A percentile compares a stretch with the other conserved stretches of the same genome.
phyloP scores from a whole-genome alignment of 805 yeast species.

The Lachancea kluyveri region DNA sequence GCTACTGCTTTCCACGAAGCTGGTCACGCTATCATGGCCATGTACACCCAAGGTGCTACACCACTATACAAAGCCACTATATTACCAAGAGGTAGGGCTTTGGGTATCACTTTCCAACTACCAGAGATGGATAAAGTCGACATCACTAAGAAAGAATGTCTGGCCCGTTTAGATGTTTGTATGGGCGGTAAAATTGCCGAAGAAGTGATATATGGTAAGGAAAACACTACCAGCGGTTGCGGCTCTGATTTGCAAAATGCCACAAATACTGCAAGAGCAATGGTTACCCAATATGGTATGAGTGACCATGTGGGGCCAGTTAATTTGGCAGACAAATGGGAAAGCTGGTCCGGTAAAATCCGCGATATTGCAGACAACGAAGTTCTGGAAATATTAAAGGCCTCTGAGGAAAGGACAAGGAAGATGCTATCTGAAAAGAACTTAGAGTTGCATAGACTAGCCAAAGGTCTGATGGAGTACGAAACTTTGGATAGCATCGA shows the following conservation, averaged over 20 bases:
- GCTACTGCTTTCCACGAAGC: conserved; percentile 99
- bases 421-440: conserved; percentile 52
- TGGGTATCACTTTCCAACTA: conserved; percentile 94
- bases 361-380: conserved; percentile 91
- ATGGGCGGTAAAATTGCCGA: conserved; percentile 99
- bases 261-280: conserved; percentile 87
- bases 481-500: conserved; percentile 91
- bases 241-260: conserved; percentile 87
- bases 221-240: conserved; percentile 93
- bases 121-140: conserved; percentile 98
- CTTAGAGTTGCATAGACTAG: conserved; percentile 75
- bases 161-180: conserved; percentile 90
- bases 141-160: conserved; percentile 81
- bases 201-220: conserved; percentile 84
- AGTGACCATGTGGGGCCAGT: conserved; percentile 91
- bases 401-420: conserved; percentile 77
- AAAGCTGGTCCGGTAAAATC: conserved; percentile 84
- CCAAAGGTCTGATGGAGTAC: conserved; percentile 89
- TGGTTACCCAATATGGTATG: conserved; percentile 98
- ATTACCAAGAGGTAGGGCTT: conserved; percentile 92
- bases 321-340: conserved; percentile 85
- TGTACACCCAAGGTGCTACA: conserved; percentile 90
- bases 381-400: conserved; percentile 67
- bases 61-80: conserved; percentile 95
- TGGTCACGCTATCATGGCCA: conserved; percentile 97